Base-by-base conservation (phyloP, 1,284 basidiomycete genomes). In the Naganishia albida region DNA sequence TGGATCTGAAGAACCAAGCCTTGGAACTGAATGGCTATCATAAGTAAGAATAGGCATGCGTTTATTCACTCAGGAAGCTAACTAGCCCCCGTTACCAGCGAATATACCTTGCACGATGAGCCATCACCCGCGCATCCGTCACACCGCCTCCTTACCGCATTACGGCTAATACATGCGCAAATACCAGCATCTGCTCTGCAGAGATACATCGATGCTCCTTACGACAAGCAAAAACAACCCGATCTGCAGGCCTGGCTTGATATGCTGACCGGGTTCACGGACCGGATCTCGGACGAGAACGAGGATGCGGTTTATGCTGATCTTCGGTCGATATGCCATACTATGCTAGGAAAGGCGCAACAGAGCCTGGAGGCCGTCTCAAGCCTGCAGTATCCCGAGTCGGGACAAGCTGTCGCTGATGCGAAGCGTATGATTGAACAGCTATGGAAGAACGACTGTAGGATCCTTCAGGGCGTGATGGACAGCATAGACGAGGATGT, bases 91-190 rank as follows among this genome's bases (percentile, higher is more conserved):
- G 52, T 50, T 43, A 20, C 65, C 69, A 91, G 91, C 34, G 85
- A 90, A 62, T 91, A 89, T 86, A 88, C 85, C 1, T 73, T 93
- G 30, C 85, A 90, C 71, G 79, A 80, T 16, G 77, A 80, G 12
- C 85, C 85, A 28, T 71, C 73, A 10, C 83, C 85, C n/a, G 84
- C 85, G 7, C 83, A 87, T 70, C 88, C 89, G 2, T 92, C 90
- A 1, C 91, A 86, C 77, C 84, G 88, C 16, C 76, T 92, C 13
- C 84, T 89, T 34, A 83, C 85, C 30, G 86, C 87, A 0, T 78
- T 93, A 46, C 85, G 90, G 34, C 80, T 92, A 3, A 81, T 86
- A 62, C 81, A 86, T 70, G 69, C 74, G 69, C 82, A 34, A 70
- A 81, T 51, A 69, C 49, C 67, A 15, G 55, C 40, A 26, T 38